Conservation (phyloP, 108 stramenopile species). For the Pseudonitzschia multiseries region DNA sequence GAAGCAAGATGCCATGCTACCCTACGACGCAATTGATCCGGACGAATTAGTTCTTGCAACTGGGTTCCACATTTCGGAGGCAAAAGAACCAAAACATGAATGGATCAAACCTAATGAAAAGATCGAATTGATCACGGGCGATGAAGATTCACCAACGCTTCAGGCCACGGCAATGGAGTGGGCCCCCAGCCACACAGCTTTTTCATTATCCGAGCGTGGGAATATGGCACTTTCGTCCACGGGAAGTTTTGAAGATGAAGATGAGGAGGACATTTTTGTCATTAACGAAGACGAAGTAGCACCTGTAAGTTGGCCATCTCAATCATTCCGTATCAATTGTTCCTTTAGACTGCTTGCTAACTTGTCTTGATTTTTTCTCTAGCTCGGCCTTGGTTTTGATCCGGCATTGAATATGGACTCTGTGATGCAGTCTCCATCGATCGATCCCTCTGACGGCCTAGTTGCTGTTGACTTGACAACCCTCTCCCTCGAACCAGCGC, state of each 20-base stretch:
- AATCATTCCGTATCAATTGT: background rate
- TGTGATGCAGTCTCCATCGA: slow-evolving; percentile 59
- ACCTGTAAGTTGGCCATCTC: slow-evolving; percentile 30
- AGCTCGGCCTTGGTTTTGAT: slow-evolving; percentile 82
- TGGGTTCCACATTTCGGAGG: slow-evolving; percentile 17
- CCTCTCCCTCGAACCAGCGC: slow-evolving; percentile 37
- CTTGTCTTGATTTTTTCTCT: slow-evolving; percentile 6
- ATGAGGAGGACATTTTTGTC: slow-evolving; percentile 21
- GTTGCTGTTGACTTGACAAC: slow-evolving; percentile 48
- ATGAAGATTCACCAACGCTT: slow-evolving; percentile 60
- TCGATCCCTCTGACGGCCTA: slow-evolving; percentile 33
- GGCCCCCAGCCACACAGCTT: slow-evolving; percentile 68
- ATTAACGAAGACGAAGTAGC: slow-evolving; percentile 19
- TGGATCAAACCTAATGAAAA: slow-evolving; percentile 68
- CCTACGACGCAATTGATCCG: slow-evolving; percentile 1
- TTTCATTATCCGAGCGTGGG: slow-evolving; percentile 34
- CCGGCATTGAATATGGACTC: slow-evolving; percentile 66
- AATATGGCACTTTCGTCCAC: slow-evolving; percentile 14
- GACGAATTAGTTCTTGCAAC: slow-evolving; percentile 17
- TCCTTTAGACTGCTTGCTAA: slow-evolving; percentile 1
- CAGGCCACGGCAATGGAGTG: slow-evolving; percentile 75
- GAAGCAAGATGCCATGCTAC: slow-evolving; percentile 4
- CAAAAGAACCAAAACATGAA: slow-evolving; percentile 45
- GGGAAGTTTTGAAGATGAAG: slow-evolving; percentile 25
- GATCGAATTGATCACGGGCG: slow-evolving; percentile 57